Evolutionary conservation across 441 rosid genomes (phyloP).

Genomic region (Gossypium trilobum): DNA sequence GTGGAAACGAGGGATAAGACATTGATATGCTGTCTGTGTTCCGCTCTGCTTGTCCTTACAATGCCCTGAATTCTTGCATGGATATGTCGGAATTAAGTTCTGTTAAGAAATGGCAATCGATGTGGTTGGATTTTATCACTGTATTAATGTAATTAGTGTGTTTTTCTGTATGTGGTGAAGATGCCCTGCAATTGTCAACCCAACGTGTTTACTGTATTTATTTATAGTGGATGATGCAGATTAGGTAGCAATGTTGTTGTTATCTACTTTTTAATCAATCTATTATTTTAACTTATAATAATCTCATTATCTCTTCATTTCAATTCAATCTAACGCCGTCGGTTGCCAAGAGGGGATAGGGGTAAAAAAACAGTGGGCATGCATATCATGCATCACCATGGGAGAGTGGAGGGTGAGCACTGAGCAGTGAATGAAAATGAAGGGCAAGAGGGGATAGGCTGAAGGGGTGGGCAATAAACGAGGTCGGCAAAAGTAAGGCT

Average conservation of each 20-base stretch:
- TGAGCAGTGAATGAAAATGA: not conserved
- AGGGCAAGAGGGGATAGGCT: not conserved
- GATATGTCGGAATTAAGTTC: not conserved
- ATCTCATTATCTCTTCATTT: not conserved
- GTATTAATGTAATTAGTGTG: not conserved
- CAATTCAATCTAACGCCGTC: not conserved
- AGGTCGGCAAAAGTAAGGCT: conserved; percentile 25
- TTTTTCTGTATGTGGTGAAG: not conserved
- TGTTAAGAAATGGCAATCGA: not conserved
- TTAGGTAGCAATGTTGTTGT: not conserved
- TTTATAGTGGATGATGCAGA: not conserved
- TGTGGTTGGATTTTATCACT: not conserved
- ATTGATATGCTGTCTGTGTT: not conserved
- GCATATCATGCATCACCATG: not conserved
- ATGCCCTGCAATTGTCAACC: not conserved
- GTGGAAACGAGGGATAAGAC: not conserved
- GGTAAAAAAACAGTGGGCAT: not conserved
- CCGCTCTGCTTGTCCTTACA: not conserved
- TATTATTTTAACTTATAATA: not conserved
- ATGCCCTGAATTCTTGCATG: not conserved
- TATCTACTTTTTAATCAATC: not conserved
- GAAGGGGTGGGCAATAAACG: not conserved
- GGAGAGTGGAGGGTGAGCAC: not conserved
- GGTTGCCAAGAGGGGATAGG: too few species aligned
- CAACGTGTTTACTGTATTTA: not conserved